These are phyloP conservation scores for Aspergillus uvarum DNA, from an alignment of 2,329 filamentous ascomycete species.

Conservation along the genomic window DNA sequence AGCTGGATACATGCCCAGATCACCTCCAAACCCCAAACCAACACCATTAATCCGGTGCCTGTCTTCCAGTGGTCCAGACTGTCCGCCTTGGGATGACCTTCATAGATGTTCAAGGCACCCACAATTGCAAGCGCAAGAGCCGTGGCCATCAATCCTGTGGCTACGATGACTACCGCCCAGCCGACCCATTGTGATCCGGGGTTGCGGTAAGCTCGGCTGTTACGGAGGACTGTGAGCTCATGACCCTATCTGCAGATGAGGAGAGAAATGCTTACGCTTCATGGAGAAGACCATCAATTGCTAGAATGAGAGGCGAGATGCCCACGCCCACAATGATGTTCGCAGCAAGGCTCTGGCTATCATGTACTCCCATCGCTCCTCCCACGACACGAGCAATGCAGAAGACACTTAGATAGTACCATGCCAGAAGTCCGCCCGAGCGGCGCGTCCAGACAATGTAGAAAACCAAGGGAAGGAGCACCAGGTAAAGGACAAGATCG, in stretches of 20 bases:
- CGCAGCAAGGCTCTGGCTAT: conserved; percentile 24
- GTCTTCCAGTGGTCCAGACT: conserved; percentile 5
- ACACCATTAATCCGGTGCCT: conserved; percentile 10
- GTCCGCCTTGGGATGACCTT: not conserved
- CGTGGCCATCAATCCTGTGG: conserved; percentile 1
- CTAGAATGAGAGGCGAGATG: conserved; percentile 38
- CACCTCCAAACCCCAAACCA: conserved; percentile 8
- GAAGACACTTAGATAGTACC: conserved; percentile 42
- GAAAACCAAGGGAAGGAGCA: conserved; percentile 31
- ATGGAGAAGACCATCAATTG: conserved; percentile 34
- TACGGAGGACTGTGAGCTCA: not conserved
- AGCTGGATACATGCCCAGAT: conserved; percentile 7
- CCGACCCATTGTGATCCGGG: not conserved
- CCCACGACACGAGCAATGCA: conserved; percentile 40
- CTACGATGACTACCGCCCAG: conserved; percentile 1
- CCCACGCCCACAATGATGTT: conserved; percentile 41
- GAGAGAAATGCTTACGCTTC: conserved; percentile 31
- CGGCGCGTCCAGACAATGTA: conserved; percentile 39
- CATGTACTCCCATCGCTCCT: conserved; percentile 18
- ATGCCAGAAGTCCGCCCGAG: conserved; percentile 37
- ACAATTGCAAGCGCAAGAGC: conserved; percentile 8
- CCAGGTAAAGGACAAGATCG: conserved; percentile 30
- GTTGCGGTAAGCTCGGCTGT: conserved; percentile 23
- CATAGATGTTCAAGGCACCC: conserved; percentile 12
- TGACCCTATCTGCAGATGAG: not conserved